Percentiles rank a stretch among this genome's conserved stretches.
Evolutionary conservation across 352 stramenopile genomes (phyloP).

Genomic region (Thraustotheca clavata): DNA sequence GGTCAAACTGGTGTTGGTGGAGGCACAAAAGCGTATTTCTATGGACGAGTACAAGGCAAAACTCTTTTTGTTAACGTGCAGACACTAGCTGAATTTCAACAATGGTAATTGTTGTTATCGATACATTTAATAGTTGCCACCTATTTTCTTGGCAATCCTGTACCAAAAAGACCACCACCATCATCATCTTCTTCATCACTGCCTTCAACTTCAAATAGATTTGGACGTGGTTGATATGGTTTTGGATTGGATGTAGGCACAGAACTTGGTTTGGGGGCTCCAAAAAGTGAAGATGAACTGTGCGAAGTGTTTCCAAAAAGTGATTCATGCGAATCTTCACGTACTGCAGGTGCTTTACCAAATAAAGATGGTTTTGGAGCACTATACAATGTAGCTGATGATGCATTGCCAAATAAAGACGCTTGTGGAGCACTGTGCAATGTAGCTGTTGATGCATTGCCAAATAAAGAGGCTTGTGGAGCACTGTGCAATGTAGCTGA

Average conservation of each 20-base stretch:
- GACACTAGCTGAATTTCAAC: conserved; percentile 65
- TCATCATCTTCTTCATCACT: conserved; percentile 69
- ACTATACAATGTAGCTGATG: no score
- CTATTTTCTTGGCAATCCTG: conserved; percentile 43
- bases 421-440: no score
- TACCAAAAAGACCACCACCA: conserved; percentile 69
- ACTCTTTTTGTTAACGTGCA: conserved; percentile 84
- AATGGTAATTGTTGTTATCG: conserved; percentile 41
- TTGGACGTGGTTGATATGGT: conserved; percentile 35
- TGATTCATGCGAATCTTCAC: no score
- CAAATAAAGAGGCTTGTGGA: no score
- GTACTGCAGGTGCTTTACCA: no score
- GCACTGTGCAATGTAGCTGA: no score
- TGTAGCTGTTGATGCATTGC: no score
- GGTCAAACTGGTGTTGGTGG: conserved; percentile 56
- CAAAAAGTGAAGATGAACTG: neutral
- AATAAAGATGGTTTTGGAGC: no score
- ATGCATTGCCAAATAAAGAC: no score
- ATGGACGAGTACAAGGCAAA: conserved; percentile 72
- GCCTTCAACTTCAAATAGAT: conserved; percentile 51
- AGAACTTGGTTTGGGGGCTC: neutral
- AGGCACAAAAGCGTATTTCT: conserved; percentile 81
- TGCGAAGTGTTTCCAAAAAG: neutral
- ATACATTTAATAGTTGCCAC: neutral
- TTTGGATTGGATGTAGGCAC: conserved; percentile 21